These are phyloP conservation scores for Suillus paluster DNA, from an alignment of 768 basidiomycete species.

Conservation along the genomic window DNA sequence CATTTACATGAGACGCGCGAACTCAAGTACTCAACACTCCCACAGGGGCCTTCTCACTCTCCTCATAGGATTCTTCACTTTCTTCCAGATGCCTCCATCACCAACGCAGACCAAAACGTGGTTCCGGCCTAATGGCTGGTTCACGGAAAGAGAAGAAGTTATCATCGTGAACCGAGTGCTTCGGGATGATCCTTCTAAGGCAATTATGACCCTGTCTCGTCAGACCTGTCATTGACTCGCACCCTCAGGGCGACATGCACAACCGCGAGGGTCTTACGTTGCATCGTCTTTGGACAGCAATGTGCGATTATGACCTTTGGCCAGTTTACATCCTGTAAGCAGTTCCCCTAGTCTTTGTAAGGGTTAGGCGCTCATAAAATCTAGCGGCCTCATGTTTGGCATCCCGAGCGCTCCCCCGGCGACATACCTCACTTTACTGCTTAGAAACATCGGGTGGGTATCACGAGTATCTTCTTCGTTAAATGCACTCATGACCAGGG, in stretches of 20 bases:
- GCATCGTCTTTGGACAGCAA: conserved; percentile 53
- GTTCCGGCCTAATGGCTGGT: conserved; percentile 67
- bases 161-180: conserved; percentile 66
- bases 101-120: conserved; percentile 62
- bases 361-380: not conserved
- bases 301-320: conserved; percentile 70
- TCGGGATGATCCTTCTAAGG: conserved; percentile 66
- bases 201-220: conserved; percentile 11
- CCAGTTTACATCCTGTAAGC: conserved; percentile 59
- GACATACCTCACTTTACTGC: conserved; percentile 62
- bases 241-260: conserved; percentile 62
- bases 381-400: conserved; percentile 55
- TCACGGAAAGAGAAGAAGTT: conserved; percentile 61
- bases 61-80: conserved; percentile 54
- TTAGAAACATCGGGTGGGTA: conserved; percentile 54
- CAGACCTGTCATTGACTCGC: not conserved
- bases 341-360: not conserved
- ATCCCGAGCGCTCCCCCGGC: conserved; percentile 52
- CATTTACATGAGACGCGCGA: conserved; percentile 43
- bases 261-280: conserved; percentile 63
- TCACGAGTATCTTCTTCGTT: not conserved
- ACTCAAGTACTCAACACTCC: conserved; percentile 38
- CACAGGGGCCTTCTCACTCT: conserved; percentile 53
- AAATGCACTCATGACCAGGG: not conserved
- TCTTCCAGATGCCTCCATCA: conserved; percentile 63